These are phyloP conservation scores for Melocanna baccifera DNA, from an alignment of 176 grass and related monocot species.

Conservation along the genomic window DNA sequence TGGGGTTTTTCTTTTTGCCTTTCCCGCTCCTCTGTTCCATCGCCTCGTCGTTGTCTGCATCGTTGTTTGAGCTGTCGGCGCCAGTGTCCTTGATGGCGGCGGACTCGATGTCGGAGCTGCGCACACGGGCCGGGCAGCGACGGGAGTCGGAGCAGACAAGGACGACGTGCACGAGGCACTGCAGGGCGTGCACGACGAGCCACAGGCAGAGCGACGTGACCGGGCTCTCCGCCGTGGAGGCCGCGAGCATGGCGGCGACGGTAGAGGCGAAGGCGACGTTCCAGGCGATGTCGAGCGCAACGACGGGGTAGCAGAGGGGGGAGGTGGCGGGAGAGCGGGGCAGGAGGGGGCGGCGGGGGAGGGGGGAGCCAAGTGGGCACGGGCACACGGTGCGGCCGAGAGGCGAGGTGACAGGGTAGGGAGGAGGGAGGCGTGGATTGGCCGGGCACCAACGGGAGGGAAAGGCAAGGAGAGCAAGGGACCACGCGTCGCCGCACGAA, in stretches of 20 bases:
- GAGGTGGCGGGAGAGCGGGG: too few relatives aligned
- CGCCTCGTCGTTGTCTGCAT: conserved; percentile 14
- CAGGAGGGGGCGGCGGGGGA: too few relatives aligned
- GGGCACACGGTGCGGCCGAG: too few relatives aligned
- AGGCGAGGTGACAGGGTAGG: too few relatives aligned
- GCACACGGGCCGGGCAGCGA: background rate
- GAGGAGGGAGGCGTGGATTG: too few relatives aligned
- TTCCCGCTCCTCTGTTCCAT: conserved; percentile 44
- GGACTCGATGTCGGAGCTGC: conserved; percentile 36
- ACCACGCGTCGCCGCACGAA: too few relatives aligned
- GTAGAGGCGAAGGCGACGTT: conserved; percentile 76
- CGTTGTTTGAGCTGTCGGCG: conserved; percentile 31
- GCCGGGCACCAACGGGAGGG: too few relatives aligned
- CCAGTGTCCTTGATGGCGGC: background rate
- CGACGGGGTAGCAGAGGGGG: too few relatives aligned
- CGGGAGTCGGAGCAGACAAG: conserved; percentile 56
- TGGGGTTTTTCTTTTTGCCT: conserved; percentile 12
- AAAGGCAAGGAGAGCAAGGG: too few relatives aligned
- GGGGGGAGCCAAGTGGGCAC: too few relatives aligned
- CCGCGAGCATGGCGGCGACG: conserved; percentile 55
- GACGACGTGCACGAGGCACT: conserved; percentile 82
- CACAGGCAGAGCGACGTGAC: conserved; percentile 67
- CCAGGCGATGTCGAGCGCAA: conserved; percentile 78
- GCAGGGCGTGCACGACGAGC: conserved; percentile 65
- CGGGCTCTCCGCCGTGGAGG: conserved; percentile 55